Evolutionary conservation across 2,329 filamentous ascomycete species (phyloP), one percentile per base, ranked within the genome.

Genomic region (Aspergillus sp.): DNA sequence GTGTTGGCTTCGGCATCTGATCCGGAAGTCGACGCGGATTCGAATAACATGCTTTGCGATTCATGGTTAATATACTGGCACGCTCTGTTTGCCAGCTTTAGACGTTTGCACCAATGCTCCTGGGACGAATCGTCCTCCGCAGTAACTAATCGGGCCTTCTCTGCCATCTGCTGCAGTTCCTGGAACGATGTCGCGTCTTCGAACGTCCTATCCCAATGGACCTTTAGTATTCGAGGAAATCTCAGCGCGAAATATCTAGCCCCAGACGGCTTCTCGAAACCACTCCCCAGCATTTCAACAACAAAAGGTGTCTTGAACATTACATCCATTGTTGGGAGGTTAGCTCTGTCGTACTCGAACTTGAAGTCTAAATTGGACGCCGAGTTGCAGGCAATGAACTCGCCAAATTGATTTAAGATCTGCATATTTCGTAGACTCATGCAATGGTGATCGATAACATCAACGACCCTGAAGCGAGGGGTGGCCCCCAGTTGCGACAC

Each of bases 201-300:
- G 61, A 80, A 86, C 2, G 79, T 79, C 20, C 89, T 77, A 62
- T 95, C 89, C 51, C 77, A 79, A 58, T 95, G 88, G 7, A 94
- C 75, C 60, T 91, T 94, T 48, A 81, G 76, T 3, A 91, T 80
- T 2, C 79, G 75, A 1, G 90, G 86, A 59, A 95, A 94, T 1
- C 90, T 79, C 45, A 89, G 79, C 50, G 83, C 84, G 73, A 82
- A 89, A 59, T 86, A 90, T 1, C 76, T 75, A 12, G 81, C 82
- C 58, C 85, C 84, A 3, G 81, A 78, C 2, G 79, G 76, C 59
- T 84, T 87, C 50, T 89, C 85, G 56, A 90, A 95, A 0, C 85
- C 84, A 52, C 88, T 87, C 46, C 88, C 90, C 20, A 86, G 76
- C 50, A 95, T 73, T 56, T 95, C 90, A 48, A 90, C 86, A 0